phyloP scores from a whole-genome alignment of 148 eudicot species.

The Oxyria digyna region DNA sequence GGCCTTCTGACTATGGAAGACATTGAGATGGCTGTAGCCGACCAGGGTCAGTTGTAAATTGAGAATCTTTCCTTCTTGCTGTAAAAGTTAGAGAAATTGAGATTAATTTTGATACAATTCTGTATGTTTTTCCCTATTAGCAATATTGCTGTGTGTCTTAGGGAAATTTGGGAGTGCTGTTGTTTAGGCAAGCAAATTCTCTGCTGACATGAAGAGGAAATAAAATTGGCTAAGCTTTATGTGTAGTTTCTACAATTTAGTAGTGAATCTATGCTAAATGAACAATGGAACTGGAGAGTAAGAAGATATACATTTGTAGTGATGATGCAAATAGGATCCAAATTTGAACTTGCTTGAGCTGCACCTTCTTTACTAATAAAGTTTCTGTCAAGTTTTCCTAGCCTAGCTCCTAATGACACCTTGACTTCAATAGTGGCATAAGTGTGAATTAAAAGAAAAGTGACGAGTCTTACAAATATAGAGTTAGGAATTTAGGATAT shows the following conservation, averaged over 20 bases:
- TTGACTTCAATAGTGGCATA: too few relatives aligned
- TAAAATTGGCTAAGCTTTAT: background rate
- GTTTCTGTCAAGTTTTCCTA: too few relatives aligned
- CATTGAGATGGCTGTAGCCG: slow-evolving; percentile 72
- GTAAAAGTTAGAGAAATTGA: background rate
- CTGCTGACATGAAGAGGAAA: background rate
- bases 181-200: background rate
- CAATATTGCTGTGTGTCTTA: background rate
- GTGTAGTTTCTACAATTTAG: too few relatives aligned
- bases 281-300: background rate
- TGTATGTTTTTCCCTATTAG: too few relatives aligned
- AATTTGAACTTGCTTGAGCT: too few relatives aligned
- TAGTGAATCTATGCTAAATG: background rate
- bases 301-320: background rate
- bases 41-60: slow-evolving; percentile 20
- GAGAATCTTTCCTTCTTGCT: background rate
- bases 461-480: too few relatives aligned
- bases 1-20: slow-evolving; percentile 70
- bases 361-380: too few relatives aligned
- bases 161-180: background rate
- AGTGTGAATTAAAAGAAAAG: too few relatives aligned
- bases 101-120: background rate
- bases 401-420: too few relatives aligned
- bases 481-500: too few relatives aligned
- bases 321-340: background rate